Evolutionary conservation across 257 asterid genomes (phyloP).

Genomic region (Solanum sejunctum): DNA sequence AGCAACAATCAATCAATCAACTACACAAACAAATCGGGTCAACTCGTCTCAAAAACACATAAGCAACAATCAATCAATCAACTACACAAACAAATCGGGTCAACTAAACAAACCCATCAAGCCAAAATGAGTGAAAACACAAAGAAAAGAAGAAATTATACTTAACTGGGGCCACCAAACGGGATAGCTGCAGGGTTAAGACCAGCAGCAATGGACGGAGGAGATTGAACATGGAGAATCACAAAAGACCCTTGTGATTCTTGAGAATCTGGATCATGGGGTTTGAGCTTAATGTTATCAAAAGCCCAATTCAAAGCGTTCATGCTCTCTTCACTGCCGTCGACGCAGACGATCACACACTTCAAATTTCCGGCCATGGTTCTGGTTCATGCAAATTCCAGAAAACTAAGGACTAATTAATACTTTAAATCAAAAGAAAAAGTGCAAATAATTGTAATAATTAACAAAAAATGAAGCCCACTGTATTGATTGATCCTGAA

Average conservation of each 20-base stretch:
- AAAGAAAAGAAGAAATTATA: neutral
- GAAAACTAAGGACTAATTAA: neutral
- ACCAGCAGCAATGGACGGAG: slow-evolving; percentile 32
- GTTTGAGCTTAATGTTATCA: slow-evolving; percentile 20
- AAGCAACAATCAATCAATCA: neutral
- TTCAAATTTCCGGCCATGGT: slow-evolving; percentile 14
- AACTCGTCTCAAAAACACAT: too few species aligned
- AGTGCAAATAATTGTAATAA: neutral
- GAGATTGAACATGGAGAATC: slow-evolving; percentile 34
- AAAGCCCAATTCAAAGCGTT: slow-evolving; percentile 35
- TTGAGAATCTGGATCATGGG: neutral
- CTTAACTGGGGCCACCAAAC: slow-evolving; percentile 46
- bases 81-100: neutral
- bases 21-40: neutral
- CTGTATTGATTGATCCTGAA: neutral
- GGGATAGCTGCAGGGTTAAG: slow-evolving; percentile 31
- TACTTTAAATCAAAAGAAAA: neutral
- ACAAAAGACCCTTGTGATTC: slow-evolving; percentile 7
- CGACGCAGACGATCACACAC: slow-evolving; percentile 35
- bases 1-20: neutral
- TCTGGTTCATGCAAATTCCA: neutral
- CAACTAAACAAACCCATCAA: neutral
- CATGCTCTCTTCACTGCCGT: slow-evolving; percentile 45
- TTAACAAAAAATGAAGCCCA: neutral
- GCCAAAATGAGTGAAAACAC: neutral